These are phyloP conservation scores for Ustilago hordei DNA, from an alignment of 1,284 basidiomycete genomes.

Conservation along the genomic window DNA sequence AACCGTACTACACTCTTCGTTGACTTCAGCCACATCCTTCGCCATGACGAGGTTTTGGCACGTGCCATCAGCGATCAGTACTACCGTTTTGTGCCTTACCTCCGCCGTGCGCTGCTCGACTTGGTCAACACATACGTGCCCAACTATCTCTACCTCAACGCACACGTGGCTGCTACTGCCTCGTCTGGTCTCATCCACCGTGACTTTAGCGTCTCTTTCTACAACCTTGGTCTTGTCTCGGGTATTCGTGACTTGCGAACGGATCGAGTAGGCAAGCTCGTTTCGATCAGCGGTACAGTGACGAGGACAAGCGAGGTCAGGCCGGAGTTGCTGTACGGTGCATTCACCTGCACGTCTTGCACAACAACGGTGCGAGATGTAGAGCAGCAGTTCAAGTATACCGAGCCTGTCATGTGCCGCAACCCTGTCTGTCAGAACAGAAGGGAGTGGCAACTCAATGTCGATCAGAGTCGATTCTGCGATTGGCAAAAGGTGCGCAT, in stretches of 20 bases:
- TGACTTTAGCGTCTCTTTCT: conserved; percentile 95
- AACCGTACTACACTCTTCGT: conserved; percentile 95
- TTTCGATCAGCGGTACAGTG: conserved; percentile 73
- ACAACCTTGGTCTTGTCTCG: conserved; percentile 91
- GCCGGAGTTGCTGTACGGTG: conserved; percentile 92
- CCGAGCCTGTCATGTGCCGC: conserved; percentile 94
- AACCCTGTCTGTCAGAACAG: conserved; percentile 94
- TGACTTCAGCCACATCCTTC: conserved; percentile 90
- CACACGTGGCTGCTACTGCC: conserved; percentile 71
- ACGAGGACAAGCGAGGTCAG: conserved; percentile 97
- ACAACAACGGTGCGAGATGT: conserved; percentile 89
- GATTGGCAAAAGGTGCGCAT: conserved; percentile 99
- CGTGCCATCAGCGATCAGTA: conserved; percentile 93
- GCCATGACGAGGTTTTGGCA: conserved; percentile 89
- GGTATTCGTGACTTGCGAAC: conserved; percentile 89
- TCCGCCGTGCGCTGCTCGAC: conserved; percentile 88
- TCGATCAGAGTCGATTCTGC: conserved; percentile 95
- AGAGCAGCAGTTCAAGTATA: conserved; percentile 99
- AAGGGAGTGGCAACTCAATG: conserved; percentile 89
- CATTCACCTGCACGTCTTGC: conserved; percentile 92
- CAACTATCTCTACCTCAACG: conserved; percentile 90
- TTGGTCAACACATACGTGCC: conserved; percentile 89
- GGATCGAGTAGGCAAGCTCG: conserved; percentile 64
- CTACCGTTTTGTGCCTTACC: conserved; percentile 87
- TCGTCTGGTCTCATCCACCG: conserved; percentile 88